A percentile compares a stretch with the other conserved stretches of the same genome.
phyloP scores from a whole-genome alignment of 768 basidiomycete genomes.

The Phaffia australis region DNA sequence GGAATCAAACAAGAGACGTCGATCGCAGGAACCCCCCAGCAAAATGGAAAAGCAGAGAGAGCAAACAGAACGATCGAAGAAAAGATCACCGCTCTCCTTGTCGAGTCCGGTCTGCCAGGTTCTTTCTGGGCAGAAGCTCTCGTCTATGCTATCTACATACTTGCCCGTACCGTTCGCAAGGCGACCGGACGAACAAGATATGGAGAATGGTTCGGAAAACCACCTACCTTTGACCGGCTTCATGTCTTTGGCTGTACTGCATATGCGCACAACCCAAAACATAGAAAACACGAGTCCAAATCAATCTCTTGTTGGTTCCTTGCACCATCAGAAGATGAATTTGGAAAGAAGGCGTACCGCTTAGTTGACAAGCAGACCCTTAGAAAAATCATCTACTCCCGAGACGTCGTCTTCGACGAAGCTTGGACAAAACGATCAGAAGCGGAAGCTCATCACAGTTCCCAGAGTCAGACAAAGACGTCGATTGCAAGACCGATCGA shows the following conservation, averaged over 20 bases:
- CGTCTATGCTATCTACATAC: slow-evolving; percentile 6
- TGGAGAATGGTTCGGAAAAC: slow-evolving; percentile 23
- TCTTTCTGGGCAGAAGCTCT: slow-evolving; percentile 14
- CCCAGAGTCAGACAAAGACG: no score
- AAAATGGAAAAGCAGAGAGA: slow-evolving; percentile 6
- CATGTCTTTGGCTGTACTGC: slow-evolving; percentile 29
- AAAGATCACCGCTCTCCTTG: slow-evolving; percentile 4
- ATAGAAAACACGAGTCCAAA: slow-evolving; percentile 31
- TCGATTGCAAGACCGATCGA: no score
- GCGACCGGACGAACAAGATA: slow-evolving; percentile 16
- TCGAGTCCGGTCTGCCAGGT: neutral
- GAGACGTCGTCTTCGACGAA: no score
- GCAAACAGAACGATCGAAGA: slow-evolving; percentile 7
- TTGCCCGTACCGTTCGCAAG: slow-evolving; percentile 25
- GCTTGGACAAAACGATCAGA: no score
- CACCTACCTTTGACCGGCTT: slow-evolving; percentile 27
- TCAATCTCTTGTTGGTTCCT: slow-evolving; percentile 24
- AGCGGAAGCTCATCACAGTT: no score
- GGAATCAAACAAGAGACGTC: slow-evolving; percentile 14
- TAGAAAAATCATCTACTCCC: no score
- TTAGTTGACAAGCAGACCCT: no score
- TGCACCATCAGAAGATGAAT: no score
- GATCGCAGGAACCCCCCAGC: slow-evolving; percentile 7
- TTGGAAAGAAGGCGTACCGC: no score
- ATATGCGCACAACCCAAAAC: slow-evolving; percentile 26